Conservation (phyloP, 2,329 filamentous ascomycete species). For the Sordariomycetes sp. region DNA sequence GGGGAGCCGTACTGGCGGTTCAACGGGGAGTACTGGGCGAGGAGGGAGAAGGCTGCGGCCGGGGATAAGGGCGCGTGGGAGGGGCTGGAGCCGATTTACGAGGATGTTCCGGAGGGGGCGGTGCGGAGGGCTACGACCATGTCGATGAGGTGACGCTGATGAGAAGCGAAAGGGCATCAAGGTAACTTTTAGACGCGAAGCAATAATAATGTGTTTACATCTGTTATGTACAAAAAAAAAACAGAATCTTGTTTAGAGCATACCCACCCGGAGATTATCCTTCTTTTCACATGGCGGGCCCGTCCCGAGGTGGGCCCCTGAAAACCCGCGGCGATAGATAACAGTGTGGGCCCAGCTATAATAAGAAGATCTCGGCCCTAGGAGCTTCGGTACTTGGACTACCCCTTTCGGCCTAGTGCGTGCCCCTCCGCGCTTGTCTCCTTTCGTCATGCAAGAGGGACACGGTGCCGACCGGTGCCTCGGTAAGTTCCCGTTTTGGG, state of each 20-base stretch:
- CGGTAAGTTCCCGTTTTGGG: neutral
- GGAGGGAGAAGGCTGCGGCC: conserved; percentile 50
- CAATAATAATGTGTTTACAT: neutral
- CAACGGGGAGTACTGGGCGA: conserved; percentile 77
- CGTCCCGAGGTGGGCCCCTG: too few relatives aligned
- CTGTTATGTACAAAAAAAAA: neutral
- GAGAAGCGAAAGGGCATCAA: neutral
- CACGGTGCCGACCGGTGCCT: neutral
- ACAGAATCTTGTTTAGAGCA: neutral
- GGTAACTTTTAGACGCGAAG: neutral
- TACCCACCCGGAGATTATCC: neutral
- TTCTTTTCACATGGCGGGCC: neutral
- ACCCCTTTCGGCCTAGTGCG: neutral
- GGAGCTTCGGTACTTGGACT: neutral
- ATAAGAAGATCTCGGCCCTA: neutral
- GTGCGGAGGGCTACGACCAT: conserved; percentile 5
- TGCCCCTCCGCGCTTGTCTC: neutral
- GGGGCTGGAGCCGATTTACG: conserved; percentile 64
- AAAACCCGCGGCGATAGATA: neutral
- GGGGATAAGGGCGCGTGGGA: conserved; percentile 51
- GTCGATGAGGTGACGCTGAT: neutral
- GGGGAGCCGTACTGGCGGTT: conserved; percentile 87
- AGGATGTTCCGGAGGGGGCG: conserved; percentile 12
- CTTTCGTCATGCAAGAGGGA: neutral
- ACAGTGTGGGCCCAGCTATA: neutral